Evolutionary conservation across 2,329 filamentous ascomycete species (phyloP).

Genomic region (Bipolaris cookei): DNA sequence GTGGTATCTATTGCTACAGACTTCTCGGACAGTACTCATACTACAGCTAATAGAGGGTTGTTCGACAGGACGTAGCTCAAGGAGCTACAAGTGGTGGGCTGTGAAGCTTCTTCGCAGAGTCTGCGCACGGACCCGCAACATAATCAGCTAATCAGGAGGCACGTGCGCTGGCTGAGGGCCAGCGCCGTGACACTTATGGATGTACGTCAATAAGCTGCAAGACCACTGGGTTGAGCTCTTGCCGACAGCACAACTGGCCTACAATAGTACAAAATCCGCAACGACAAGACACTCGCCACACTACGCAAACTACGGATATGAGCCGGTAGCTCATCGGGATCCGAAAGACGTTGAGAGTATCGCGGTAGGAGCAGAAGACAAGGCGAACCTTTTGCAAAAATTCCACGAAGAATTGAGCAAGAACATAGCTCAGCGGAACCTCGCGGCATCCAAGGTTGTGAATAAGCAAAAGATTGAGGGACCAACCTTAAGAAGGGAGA

Average conservation of each 20-base stretch:
- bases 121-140: too few relatives aligned
- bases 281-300: not conserved
- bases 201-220: not conserved
- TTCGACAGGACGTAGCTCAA: too few relatives aligned
- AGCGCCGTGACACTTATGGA: not conserved
- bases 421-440: not conserved
- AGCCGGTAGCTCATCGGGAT: not conserved
- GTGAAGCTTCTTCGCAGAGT: too few relatives aligned
- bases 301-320: not conserved
- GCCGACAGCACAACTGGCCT: not conserved
- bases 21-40: too few relatives aligned
- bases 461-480: conserved; percentile 1
- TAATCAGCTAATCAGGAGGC: not conserved
- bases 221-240: not conserved
- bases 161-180: too few relatives aligned
- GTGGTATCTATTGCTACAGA: too few relatives aligned
- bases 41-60: too few relatives aligned
- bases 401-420: not conserved
- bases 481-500: not conserved
- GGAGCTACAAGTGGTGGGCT: too few relatives aligned
- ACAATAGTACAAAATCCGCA: not conserved
- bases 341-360: not conserved
- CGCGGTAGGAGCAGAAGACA: not conserved
- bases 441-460: not conserved
- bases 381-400: not conserved